Base-by-base conservation (phyloP, 306 rosid species). In the Vicia villosa region DNA sequence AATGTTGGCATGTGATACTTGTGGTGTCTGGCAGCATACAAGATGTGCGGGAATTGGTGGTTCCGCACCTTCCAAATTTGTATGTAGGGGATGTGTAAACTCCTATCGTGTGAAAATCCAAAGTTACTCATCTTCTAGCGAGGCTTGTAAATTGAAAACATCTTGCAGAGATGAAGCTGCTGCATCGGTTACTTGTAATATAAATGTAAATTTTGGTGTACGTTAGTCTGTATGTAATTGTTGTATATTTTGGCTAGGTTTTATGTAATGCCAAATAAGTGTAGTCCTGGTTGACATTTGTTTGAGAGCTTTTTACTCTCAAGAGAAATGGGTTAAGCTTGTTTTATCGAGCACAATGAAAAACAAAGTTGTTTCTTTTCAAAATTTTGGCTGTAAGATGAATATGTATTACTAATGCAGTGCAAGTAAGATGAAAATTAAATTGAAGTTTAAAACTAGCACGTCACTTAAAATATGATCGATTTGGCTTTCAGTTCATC, bases 21-120 rank as follows among this genome's bases (percentile, higher is more conserved):
- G 96, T 68, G 83, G 90, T 24, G 86, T 89, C 46, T 89, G 92
- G 96, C 90, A 75, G 71, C 96, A 89, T 66, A 85, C 92, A 0
- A 85, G 96, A 57, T 89, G 96, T 55, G 84, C 86, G 37, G 92
- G 96, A 11, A 82, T 89, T 58, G 72, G 73, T 34, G 74, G 43
- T 26, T 73, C 83, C 0, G 79, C 81, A 38, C 92, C 90, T 12
- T 62, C 83, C 0, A 85, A 82, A 74, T 89, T 86, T 78, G 72
- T 75, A 7, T 83, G 86, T 36, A 3, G 41, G 56, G 70, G 55
- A 22, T 79, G 83, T 13, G 17, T 73, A 5, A 57, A 10, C 56
- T 55, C 36, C 1, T 46, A 24, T 16, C 51, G 69, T 7, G 28
- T 34, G 69, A 71, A 72, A 42, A 56, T 46, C 6, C 59, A 56